phyloP scores from a whole-genome alignment of 768 basidiomycete species.

The Lentinula sp. region DNA sequence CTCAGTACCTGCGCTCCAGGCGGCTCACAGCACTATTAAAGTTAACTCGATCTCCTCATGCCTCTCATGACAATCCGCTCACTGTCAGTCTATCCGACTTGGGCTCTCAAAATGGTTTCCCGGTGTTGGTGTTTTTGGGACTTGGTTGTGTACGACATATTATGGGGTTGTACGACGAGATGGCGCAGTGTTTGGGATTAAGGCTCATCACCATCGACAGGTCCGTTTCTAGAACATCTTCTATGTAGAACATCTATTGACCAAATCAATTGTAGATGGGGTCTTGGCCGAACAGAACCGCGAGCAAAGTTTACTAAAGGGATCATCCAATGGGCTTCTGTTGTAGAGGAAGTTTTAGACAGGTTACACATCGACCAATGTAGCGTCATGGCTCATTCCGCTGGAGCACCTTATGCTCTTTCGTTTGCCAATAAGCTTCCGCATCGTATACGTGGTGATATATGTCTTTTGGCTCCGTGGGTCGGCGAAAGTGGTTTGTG shows the following conservation, averaged over 20 bases:
- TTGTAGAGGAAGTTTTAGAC: constrained; percentile 89
- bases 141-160: constrained; percentile 92
- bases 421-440: constrained; percentile 77
- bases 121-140: constrained; percentile 89
- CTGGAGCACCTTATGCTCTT: constrained; percentile 91
- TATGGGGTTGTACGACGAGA: constrained; percentile 93
- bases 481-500: constrained; percentile 86
- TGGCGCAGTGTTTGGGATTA: constrained; percentile 82
- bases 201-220: constrained; percentile 93
- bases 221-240: constrained; percentile 27
- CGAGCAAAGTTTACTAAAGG: constrained; percentile 65
- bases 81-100: constrained; percentile 92
- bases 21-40: constrained; percentile 77
- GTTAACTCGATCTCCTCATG: constrained; percentile 76
- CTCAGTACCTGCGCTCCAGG: constrained; percentile 82
- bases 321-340: constrained; percentile 84
- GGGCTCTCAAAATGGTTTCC: constrained; percentile 78
- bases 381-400: constrained; percentile 92
- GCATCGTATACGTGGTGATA: constrained; percentile 71
- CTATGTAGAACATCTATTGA: constrained; percentile 11
- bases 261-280: constrained; percentile 59
- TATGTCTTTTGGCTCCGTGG: constrained; percentile 94
- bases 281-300: constrained; percentile 81
- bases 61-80: constrained; percentile 66
- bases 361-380: constrained; percentile 70